Conservation (phyloP, 1,139 yeast species). For the Saccharomyces hybrid region DNA sequence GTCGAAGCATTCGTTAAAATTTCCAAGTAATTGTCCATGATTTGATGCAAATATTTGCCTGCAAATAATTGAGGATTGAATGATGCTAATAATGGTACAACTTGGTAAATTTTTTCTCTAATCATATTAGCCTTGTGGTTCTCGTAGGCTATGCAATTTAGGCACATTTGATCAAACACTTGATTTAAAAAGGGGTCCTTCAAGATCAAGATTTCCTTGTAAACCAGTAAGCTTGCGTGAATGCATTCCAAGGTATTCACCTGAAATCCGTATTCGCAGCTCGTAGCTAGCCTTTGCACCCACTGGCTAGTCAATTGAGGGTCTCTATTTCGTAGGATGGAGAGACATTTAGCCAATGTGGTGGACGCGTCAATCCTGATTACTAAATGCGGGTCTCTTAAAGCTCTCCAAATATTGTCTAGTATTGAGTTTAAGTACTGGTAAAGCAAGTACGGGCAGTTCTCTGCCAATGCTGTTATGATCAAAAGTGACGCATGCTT, state of each 20-base stretch:
- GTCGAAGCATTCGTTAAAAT: slow-evolving; percentile 41
- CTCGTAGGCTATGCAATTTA: slow-evolving; percentile 68
- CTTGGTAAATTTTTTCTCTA: slow-evolving; percentile 73
- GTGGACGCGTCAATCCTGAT: slow-evolving; percentile 81
- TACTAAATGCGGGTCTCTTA: slow-evolving; percentile 66
- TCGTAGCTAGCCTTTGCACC: slow-evolving; percentile 65
- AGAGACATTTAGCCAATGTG: slow-evolving; percentile 69
- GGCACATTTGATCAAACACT: slow-evolving; percentile 71
- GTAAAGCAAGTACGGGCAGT: slow-evolving; percentile 78
- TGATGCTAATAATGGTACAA: slow-evolving; percentile 74
- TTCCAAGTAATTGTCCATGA: slow-evolving; percentile 67
- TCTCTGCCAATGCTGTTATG: slow-evolving; percentile 74
- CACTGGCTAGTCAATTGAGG: slow-evolving; percentile 61
- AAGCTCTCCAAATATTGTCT: slow-evolving; percentile 80
- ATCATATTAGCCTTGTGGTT: slow-evolving; percentile 71
- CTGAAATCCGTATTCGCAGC: slow-evolving; percentile 45
- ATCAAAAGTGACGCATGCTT: slow-evolving; percentile 89
- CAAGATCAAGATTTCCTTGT: slow-evolving; percentile 61
- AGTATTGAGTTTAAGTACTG: slow-evolving; percentile 75
- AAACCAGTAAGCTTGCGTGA: slow-evolving; percentile 81
- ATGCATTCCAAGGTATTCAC: slow-evolving; percentile 55
- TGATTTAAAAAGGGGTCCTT: slow-evolving; percentile 64
- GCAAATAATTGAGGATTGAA: slow-evolving; percentile 74
- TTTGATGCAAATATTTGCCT: slow-evolving; percentile 70
- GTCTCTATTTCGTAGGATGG: slow-evolving; percentile 75